Conservation (phyloP, 495 filamentous ascomycete genomes). For the Neurospora sp. region DNA sequence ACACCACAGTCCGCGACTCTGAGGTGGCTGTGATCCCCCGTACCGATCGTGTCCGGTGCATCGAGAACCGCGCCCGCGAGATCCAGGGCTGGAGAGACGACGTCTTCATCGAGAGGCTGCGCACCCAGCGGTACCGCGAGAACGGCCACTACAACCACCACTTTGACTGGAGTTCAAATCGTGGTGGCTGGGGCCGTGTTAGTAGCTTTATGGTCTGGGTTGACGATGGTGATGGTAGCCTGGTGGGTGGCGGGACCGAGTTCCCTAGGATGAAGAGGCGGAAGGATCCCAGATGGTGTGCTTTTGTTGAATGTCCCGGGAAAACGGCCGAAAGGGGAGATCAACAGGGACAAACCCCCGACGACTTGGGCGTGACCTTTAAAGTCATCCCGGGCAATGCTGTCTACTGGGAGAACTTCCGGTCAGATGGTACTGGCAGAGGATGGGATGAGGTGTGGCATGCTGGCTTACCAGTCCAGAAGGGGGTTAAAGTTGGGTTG, state of each 20-base stretch:
- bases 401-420: conserved; percentile 42
- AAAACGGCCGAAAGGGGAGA: background rate
- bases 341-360: conserved; percentile 1
- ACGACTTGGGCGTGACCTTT: conserved; percentile 25
- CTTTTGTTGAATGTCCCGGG: conserved; percentile 29
- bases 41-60: conserved; percentile 29
- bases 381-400: conserved; percentile 34
- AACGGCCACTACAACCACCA: conserved; percentile 34
- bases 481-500: conserved; percentile 34
- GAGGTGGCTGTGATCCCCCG: conserved; percentile 37
- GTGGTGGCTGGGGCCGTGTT: conserved; percentile 35
- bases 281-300: conserved; percentile 29
- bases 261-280: conserved; percentile 26
- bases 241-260: conserved; percentile 35
- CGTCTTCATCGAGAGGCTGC: conserved; percentile 34
- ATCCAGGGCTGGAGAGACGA: conserved; percentile 38
- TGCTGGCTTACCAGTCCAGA: conserved; percentile 33
- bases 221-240: conserved; percentile 14
- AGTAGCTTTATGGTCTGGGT: conserved; percentile 40
- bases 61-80: conserved; percentile 30
- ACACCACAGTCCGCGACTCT: conserved; percentile 31
- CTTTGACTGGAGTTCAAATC: conserved; percentile 34
- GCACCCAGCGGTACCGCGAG: conserved; percentile 30
- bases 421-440: conserved; percentile 30
- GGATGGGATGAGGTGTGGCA: conserved; percentile 40